Evolutionary conservation across 2,329 filamentous ascomycete species (phyloP).

Genomic region (Fusarium metavorans): DNA sequence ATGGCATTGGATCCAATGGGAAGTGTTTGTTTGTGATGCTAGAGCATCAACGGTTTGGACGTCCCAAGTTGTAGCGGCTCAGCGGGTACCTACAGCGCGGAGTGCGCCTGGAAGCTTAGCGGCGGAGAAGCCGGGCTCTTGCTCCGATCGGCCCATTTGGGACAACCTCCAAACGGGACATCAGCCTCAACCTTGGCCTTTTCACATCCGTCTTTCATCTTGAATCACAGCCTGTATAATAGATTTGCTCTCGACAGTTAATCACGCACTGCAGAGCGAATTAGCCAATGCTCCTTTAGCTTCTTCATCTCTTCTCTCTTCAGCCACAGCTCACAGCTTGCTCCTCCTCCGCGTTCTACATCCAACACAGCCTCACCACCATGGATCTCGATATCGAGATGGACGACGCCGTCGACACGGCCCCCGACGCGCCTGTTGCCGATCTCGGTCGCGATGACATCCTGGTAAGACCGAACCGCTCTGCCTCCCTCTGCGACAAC

Average conservation of each 20-base stretch:
- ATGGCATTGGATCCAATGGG: background rate
- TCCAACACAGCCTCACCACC: background rate
- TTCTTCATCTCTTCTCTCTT: background rate
- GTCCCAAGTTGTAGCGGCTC: background rate
- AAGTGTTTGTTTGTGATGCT: background rate
- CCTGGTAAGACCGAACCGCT: slow-evolving; percentile 46
- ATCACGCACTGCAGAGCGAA: background rate
- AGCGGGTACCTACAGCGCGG: background rate
- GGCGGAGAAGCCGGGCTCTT: slow-evolving; percentile 29
- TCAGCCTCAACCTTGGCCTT: slow-evolving; percentile 21
- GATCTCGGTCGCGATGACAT: slow-evolving; percentile 52
- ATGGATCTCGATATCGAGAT: slow-evolving; percentile 82
- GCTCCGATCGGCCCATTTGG: slow-evolving; percentile 22
- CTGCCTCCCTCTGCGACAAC: background rate
- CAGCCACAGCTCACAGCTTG: background rate
- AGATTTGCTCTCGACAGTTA: background rate
- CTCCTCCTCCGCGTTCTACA: background rate
- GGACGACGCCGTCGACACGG: slow-evolving; percentile 67
- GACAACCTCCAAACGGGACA: slow-evolving; percentile 3
- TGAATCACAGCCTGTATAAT: background rate
- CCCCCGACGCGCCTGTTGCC: slow-evolving; percentile 42
- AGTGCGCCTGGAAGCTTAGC: slow-evolving; percentile 10
- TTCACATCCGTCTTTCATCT: background rate
- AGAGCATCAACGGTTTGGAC: background rate
- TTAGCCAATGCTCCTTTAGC: background rate